These are phyloP conservation scores for Primulina tabacum DNA, from an alignment of 257 asterid species.

Conservation along the genomic window DNA sequence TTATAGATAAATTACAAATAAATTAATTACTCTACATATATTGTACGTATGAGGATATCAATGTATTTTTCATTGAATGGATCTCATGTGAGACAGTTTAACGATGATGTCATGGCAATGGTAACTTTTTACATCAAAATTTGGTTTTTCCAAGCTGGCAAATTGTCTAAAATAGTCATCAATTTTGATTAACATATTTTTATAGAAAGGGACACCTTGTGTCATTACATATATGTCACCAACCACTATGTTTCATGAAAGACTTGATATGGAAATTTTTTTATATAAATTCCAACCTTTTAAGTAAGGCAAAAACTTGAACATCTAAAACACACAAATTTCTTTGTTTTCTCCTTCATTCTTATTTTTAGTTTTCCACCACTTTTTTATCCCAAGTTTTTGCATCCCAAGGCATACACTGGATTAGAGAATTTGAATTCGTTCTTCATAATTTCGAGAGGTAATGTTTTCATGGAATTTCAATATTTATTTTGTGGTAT, in stretches of 20 bases:
- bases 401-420: not conserved
- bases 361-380: not conserved
- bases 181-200: constrained; percentile 19
- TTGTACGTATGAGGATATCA: too few relatives aligned
- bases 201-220: constrained; percentile 34
- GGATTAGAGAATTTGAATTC: not conserved
- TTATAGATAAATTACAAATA: too few relatives aligned
- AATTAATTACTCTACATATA: too few relatives aligned
- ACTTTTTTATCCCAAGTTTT: constrained; percentile 2
- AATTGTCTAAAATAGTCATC: constrained; percentile 27
- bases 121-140: constrained; percentile 29
- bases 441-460: not conserved
- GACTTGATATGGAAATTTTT: constrained; percentile 9
- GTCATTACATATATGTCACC: constrained; percentile 37
- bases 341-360: constrained; percentile 8
- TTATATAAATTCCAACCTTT: constrained; percentile 14
- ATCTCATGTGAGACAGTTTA: too few relatives aligned
- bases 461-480: not conserved
- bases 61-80: too few relatives aligned
- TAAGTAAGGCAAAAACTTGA: not conserved
- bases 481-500: not conserved
- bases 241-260: constrained; percentile 37
- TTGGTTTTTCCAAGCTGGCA: constrained; percentile 45
- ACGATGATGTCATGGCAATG: constrained; percentile 34
- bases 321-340: constrained; percentile 1